A percentile compares a stretch with the other conserved stretches of the same genome.
These are phyloP conservation scores for Colletotrichum sp. DNA, from an alignment of 2,329 filamentous ascomycete genomes.

Conservation along the genomic window DNA sequence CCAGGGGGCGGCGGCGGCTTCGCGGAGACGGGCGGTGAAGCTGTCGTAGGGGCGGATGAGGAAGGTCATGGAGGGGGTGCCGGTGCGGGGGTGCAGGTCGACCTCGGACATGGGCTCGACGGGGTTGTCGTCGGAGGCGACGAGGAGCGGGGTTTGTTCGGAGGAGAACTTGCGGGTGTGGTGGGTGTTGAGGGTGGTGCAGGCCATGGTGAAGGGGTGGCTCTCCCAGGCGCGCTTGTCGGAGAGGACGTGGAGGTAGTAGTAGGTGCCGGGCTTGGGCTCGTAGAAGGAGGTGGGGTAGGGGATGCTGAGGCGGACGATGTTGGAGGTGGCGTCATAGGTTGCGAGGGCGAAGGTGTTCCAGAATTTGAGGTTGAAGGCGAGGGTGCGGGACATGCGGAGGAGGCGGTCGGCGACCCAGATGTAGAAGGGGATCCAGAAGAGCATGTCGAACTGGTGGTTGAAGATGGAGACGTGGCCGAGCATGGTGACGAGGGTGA, in stretches of 20 bases:
- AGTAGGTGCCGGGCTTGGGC: slow-evolving; percentile 46
- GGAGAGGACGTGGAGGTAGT: slow-evolving; percentile 48
- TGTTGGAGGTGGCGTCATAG: slow-evolving; percentile 43
- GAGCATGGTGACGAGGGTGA: slow-evolving; percentile 55
- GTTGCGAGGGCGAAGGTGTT: slow-evolving; percentile 35
- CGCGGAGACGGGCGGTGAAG: slow-evolving; percentile 43
- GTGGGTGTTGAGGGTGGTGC: slow-evolving; percentile 15
- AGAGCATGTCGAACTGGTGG: slow-evolving; percentile 51
- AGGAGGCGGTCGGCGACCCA: slow-evolving; percentile 56
- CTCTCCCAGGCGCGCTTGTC: slow-evolving; percentile 49
- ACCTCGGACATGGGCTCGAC: slow-evolving; percentile 9
- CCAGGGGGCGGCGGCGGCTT: slow-evolving; percentile 29
- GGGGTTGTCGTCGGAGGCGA: background rate
- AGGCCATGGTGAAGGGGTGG: slow-evolving; percentile 54
- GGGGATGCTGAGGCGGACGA: slow-evolving; percentile 45
- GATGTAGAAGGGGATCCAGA: slow-evolving; percentile 53
- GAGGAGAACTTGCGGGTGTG: slow-evolving; percentile 24
- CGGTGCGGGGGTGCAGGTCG: background rate
- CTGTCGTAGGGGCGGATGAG: slow-evolving; percentile 51
- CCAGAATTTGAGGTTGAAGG: slow-evolving; percentile 44
- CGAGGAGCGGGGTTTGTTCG: slow-evolving; percentile 38
- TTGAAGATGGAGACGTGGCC: slow-evolving; percentile 59
- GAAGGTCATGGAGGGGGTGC: slow-evolving; percentile 38
- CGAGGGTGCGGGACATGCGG: slow-evolving; percentile 45
- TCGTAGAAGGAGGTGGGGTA: slow-evolving; percentile 35